These are phyloP conservation scores for Trifolium pratense DNA, from an alignment of 306 rosid genomes.

Conservation along the genomic window DNA sequence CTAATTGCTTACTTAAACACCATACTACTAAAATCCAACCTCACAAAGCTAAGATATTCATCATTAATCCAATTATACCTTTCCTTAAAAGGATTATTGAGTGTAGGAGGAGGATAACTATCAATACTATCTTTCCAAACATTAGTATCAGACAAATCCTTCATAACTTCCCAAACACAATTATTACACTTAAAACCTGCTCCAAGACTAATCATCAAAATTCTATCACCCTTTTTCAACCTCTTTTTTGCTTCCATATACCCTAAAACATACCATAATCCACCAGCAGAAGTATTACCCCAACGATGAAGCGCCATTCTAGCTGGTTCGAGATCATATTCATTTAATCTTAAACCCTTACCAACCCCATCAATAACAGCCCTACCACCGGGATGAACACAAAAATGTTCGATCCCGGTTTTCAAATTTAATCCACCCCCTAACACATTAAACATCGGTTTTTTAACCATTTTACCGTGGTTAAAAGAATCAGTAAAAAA, in stretches of 20 bases:
- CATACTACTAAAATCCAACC: constrained; percentile 51
- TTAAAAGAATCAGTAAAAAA: constrained; percentile 39
- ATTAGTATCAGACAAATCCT: constrained; percentile 61
- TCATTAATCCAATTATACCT: constrained; percentile 78
- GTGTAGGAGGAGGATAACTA: constrained; percentile 57
- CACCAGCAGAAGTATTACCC: constrained; percentile 90
- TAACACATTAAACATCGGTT: constrained; percentile 23
- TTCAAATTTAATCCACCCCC: constrained; percentile 60
- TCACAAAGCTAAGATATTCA: constrained; percentile 64
- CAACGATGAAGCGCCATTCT: constrained; percentile 86
- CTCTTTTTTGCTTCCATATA: constrained; percentile 96
- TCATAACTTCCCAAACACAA: constrained; percentile 87
- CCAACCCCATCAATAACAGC: constrained; percentile 85
- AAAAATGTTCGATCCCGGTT: constrained; percentile 73
- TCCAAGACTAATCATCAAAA: constrained; percentile 87
- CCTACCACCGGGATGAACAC: constrained; percentile 80
- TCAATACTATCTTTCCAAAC: constrained; percentile 73
- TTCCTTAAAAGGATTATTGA: constrained; percentile 63
- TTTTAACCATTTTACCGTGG: neutral
- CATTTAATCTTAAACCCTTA: constrained; percentile 59
- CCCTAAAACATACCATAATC: constrained; percentile 88
- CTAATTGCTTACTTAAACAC: neutral
- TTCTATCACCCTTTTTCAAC: constrained; percentile 67
- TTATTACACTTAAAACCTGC: constrained; percentile 92
- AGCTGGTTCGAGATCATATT: constrained; percentile 73